Conservation (phyloP, 2,329 filamentous ascomycete species). For the Alternaria gansuensis region DNA sequence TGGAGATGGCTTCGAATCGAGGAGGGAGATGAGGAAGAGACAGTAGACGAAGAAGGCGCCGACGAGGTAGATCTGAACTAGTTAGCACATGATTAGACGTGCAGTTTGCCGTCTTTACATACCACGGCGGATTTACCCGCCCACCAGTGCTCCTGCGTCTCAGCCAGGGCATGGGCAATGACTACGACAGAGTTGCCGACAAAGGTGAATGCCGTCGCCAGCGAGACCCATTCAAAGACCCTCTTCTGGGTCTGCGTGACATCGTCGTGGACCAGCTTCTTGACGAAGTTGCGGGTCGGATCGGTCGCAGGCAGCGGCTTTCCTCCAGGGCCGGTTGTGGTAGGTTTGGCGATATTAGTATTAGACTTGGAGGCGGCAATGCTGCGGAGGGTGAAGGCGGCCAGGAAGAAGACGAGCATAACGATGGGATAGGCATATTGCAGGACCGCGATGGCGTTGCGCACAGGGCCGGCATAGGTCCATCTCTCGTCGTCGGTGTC, state of each 20-base stretch:
- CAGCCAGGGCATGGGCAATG: constrained; percentile 75
- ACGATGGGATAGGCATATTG: constrained; percentile 70
- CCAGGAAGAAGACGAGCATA: constrained; percentile 70
- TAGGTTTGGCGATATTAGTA: constrained; percentile 57
- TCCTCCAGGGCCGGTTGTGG: constrained; percentile 80
- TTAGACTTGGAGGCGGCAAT: constrained; percentile 61
- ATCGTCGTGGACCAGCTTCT: constrained; percentile 60
- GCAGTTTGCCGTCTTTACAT: constrained; percentile 50
- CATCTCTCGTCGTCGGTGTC: constrained; percentile 30
- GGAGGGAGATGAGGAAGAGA: constrained; percentile 83
- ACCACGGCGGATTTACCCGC: constrained; percentile 80
- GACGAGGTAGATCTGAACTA: constrained; percentile 79
- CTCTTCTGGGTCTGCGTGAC: constrained; percentile 74
- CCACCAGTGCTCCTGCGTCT: constrained; percentile 77
- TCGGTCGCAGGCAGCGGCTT: constrained; percentile 79
- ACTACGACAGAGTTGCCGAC: constrained; percentile 77
- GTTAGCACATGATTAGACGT: background rate
- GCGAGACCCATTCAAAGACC: constrained; percentile 78
- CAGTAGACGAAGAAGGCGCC: constrained; percentile 88
- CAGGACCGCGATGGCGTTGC: constrained; percentile 48
- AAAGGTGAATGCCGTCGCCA: constrained; percentile 76
- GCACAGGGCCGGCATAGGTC: constrained; percentile 32
- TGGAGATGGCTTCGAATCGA: constrained; percentile 84
- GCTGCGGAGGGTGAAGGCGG: constrained; percentile 68
- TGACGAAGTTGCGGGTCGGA: constrained; percentile 55